These are phyloP conservation scores for Thielaviopsis ethacetica DNA, from an alignment of 2,329 filamentous ascomycete genomes.

Conservation along the genomic window DNA sequence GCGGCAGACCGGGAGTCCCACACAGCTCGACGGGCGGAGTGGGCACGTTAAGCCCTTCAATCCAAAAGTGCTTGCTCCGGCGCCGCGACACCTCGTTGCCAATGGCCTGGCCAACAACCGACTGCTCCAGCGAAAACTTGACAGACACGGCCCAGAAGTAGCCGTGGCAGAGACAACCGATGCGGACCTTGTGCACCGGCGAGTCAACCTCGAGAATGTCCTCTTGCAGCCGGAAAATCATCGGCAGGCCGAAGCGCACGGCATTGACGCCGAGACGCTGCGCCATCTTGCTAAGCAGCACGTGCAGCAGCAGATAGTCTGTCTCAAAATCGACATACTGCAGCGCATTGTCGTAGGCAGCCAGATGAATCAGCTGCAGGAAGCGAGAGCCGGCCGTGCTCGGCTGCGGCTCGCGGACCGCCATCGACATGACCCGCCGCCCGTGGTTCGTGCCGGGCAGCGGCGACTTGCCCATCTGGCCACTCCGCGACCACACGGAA, in stretches of 20 bases:
- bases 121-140: conserved; percentile 59
- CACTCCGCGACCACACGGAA: conserved; percentile 27
- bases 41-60: conserved; percentile 56
- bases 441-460: conserved; percentile 22
- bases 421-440: conserved; percentile 52
- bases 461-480: conserved; percentile 21
- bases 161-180: conserved; percentile 73
- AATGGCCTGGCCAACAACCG: conserved; percentile 52
- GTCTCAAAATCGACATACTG: conserved; percentile 55
- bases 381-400: conserved; percentile 44
- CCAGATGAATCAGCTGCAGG: conserved; percentile 65
- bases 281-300: conserved; percentile 59
- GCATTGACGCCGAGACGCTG: conserved; percentile 70
- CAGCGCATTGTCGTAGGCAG: conserved; percentile 75
- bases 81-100: conserved; percentile 61
- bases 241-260: conserved; percentile 60
- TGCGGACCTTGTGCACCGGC: conserved; percentile 55
- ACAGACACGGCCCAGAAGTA: conserved; percentile 73
- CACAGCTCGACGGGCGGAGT: conserved; percentile 47
- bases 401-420: conserved; percentile 27
- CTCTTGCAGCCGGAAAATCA: conserved; percentile 79
- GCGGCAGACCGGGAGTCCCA: conserved; percentile 31
- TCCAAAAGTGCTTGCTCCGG: conserved; percentile 61
- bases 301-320: conserved; percentile 62
- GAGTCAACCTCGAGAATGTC: conserved; percentile 54